Conservation (phyloP, 208 protist species). For the Naegleria fowleri region DNA sequence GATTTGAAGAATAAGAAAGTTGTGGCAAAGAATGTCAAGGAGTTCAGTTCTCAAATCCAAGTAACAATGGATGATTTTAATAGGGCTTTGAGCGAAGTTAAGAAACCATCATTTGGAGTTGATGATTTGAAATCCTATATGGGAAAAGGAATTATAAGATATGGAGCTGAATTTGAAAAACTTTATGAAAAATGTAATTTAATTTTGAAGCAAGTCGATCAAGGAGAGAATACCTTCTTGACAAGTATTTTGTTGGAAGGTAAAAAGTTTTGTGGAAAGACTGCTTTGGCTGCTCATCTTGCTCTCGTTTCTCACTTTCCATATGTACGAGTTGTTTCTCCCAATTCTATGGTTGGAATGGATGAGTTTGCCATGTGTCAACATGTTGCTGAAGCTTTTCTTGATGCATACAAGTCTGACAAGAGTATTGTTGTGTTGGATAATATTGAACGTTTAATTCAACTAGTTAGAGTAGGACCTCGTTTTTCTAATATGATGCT, state of each 20-base stretch:
- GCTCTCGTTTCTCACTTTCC: constrained; percentile 79
- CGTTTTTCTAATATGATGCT: constrained; percentile 96
- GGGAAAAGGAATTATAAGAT: constrained; percentile 84
- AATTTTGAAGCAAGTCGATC: constrained; percentile 68
- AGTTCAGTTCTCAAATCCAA: constrained; percentile 50
- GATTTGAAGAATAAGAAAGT: not conserved
- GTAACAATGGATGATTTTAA: constrained; percentile 75
- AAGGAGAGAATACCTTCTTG: constrained; percentile 75
- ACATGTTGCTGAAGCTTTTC: constrained; percentile 91
- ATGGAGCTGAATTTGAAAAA: constrained; percentile 68
- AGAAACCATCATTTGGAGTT: constrained; percentile 86
- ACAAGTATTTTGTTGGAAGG: constrained; percentile 87
- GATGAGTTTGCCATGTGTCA: constrained; percentile 61
- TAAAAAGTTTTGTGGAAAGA: constrained; percentile 81
- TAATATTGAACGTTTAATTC: constrained; percentile 90
- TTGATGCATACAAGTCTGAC: constrained; percentile 95
- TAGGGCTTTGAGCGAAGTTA: constrained; percentile 58
- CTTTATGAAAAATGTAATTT: constrained; percentile 50
- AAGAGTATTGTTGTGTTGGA: constrained; percentile 93
- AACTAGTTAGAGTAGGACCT: constrained; percentile 91
- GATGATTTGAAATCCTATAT: constrained; percentile 76
- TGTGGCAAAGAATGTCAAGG: not conserved
- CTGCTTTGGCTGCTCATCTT: constrained; percentile 83
- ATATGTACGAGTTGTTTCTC: constrained; percentile 92
- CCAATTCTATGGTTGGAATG: constrained; percentile 81